These are phyloP conservation scores for Sphaerulina populicola DNA, from an alignment of 2,329 filamentous ascomycete genomes.

Conservation along the genomic window DNA sequence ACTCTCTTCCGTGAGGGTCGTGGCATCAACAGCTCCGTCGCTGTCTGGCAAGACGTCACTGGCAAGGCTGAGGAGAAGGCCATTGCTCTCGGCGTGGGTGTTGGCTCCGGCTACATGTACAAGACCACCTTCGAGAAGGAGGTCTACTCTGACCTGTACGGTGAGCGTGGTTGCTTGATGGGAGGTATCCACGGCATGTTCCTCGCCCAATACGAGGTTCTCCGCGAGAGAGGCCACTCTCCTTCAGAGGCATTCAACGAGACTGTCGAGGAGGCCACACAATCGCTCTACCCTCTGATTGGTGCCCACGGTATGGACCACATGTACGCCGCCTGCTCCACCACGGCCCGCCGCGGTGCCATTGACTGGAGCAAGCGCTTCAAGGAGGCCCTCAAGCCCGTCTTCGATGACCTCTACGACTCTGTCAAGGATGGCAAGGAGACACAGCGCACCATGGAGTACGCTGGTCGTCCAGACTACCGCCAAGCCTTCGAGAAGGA, in stretches of 20 bases:
- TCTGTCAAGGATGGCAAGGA: constrained; percentile 83
- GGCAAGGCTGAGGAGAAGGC: constrained; percentile 98
- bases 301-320: constrained; percentile 98
- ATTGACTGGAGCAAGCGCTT: constrained; percentile 97
- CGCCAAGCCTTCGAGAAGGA: constrained; percentile 94
- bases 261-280: constrained; percentile 99
- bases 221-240: constrained; percentile 95
- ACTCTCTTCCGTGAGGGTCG: constrained; percentile 98
- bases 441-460: constrained; percentile 93
- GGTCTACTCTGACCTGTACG: constrained; percentile 99
- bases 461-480: constrained; percentile 94
- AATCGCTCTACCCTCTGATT: constrained; percentile 95
- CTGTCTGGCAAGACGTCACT: constrained; percentile 96
- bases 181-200: constrained; percentile 99
- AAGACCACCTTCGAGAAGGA: constrained; percentile 99
- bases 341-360: constrained; percentile 93
- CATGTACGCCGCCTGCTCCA: constrained; percentile 99
- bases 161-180: constrained; percentile 99
- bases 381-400: constrained; percentile 97
- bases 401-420: constrained; percentile 97
- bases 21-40: constrained; percentile 98
- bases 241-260: constrained; percentile 99
- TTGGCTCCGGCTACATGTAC: constrained; percentile 98
- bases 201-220: constrained; percentile 99
- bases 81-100: constrained; percentile 88